These are phyloP conservation scores for Tricholoma matsutake DNA, from an alignment of 768 basidiomycete species.

Conservation along the genomic window DNA sequence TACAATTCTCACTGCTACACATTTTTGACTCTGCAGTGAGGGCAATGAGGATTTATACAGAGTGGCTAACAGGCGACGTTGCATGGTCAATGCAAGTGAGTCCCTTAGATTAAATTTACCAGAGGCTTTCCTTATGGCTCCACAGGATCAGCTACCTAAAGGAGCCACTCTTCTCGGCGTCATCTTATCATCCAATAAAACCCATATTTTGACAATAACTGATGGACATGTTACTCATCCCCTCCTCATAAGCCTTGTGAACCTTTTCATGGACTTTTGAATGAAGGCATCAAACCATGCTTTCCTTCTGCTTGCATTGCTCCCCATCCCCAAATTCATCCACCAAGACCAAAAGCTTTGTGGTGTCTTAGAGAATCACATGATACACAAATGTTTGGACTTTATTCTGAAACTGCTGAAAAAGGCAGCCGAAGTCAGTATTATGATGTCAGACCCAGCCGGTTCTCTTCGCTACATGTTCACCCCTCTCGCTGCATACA, in stretches of 20 bases:
- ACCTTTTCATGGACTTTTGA: slow-evolving; percentile 11
- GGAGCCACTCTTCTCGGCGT: slow-evolving; percentile 17
- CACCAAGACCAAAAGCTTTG: slow-evolving; percentile 5
- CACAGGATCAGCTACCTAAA: not conserved
- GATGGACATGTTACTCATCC: slow-evolving; percentile 13
- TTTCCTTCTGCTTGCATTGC: slow-evolving; percentile 15
- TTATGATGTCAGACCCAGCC: slow-evolving; percentile 26
- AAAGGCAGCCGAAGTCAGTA: slow-evolving; percentile 22
- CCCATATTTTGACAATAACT: slow-evolving; percentile 13
- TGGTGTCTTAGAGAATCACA: slow-evolving; percentile 22
- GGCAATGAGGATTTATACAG: slow-evolving; percentile 15
- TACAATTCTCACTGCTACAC: slow-evolving; percentile 16
- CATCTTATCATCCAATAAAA: slow-evolving; percentile 19
- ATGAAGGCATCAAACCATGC: slow-evolving; percentile 16
- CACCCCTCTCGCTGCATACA: slow-evolving; percentile 27
- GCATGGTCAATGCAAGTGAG: slow-evolving; percentile 22
- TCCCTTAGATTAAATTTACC: not conserved
- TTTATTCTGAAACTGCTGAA: slow-evolving; percentile 29
- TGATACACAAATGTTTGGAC: slow-evolving; percentile 29
- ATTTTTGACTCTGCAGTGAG: slow-evolving; percentile 12
- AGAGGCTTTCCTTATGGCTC: not conserved
- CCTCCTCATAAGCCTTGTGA: slow-evolving; percentile 11
- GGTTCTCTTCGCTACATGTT: slow-evolving; percentile 22
- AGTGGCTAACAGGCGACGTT: slow-evolving; percentile 20
- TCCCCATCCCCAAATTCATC: slow-evolving; percentile 17